Percentiles rank a stretch among this genome's conserved stretches.
Evolutionary conservation across 2,329 filamentous ascomycete genomes (phyloP).

Genomic region (Epichloe festucae): DNA sequence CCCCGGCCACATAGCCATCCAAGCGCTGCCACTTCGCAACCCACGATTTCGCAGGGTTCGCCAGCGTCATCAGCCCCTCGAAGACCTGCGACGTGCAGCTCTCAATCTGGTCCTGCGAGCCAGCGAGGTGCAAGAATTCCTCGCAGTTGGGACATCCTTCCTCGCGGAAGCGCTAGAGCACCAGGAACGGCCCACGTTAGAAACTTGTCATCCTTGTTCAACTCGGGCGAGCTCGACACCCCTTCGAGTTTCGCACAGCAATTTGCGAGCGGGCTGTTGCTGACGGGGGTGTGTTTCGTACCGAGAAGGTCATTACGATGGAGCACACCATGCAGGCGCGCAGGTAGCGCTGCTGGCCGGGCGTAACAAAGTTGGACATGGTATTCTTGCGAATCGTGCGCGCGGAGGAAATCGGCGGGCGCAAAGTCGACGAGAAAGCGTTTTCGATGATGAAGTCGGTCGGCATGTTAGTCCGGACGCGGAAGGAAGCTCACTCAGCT

Average conservation of each 20-base stretch:
- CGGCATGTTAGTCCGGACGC: too few relatives aligned
- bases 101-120: conserved; percentile 67
- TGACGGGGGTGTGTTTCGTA: conserved; percentile 25
- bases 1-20: conserved; percentile 73
- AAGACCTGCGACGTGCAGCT: conserved; percentile 95
- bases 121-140: conserved; percentile 70
- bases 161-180: conserved; percentile 60
- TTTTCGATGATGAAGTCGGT: too few relatives aligned
- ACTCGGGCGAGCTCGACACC: too few relatives aligned
- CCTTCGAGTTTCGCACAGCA: neutral
- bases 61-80: conserved; percentile 78
- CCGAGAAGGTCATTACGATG: conserved; percentile 71
- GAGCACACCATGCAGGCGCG: conserved; percentile 99
- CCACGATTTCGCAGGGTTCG: conserved; percentile 77
- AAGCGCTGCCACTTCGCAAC: conserved; percentile 94
- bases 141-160: conserved; percentile 96
- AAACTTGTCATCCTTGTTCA: neutral
- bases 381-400: neutral
- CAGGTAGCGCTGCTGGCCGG: conserved; percentile 68
- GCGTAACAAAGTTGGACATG: conserved; percentile 49
- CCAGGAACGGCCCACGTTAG: neutral
- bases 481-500: neutral
- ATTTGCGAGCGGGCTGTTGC: neutral
- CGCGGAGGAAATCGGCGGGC: neutral
- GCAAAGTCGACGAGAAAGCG: neutral